Evolutionary conservation across 129 eudicot species (phyloP).

Genomic region (Ambrosia artemisiifolia): DNA sequence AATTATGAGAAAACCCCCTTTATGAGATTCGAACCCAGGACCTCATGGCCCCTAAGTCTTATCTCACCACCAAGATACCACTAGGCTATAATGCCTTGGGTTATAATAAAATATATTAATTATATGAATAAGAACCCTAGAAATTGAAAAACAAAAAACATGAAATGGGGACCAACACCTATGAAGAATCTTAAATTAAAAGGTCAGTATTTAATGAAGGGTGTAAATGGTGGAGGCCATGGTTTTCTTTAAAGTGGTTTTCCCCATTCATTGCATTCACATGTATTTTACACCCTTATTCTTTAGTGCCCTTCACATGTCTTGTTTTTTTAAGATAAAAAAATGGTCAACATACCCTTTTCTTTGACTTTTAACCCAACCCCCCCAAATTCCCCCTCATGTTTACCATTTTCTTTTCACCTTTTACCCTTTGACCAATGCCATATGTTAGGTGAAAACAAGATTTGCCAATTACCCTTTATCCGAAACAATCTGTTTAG

Average conservation of each 20-base stretch:
- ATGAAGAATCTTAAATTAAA: slow-evolving; percentile 36
- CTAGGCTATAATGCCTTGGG: too few relatives aligned
- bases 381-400: neutral
- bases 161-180: slow-evolving; percentile 38
- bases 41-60: too few relatives aligned
- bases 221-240: slow-evolving; percentile 39
- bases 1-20: too few relatives aligned
- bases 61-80: too few relatives aligned
- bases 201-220: slow-evolving; percentile 35
- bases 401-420: slow-evolving; percentile 19
- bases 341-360: slow-evolving; percentile 25
- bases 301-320: slow-evolving; percentile 45
- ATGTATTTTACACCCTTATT: slow-evolving; percentile 35
- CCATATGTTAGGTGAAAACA: neutral
- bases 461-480: neutral
- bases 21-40: too few relatives aligned
- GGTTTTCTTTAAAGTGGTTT: slow-evolving; percentile 40
- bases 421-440: slow-evolving; percentile 14
- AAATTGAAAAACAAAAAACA: slow-evolving; percentile 23
- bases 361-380: slow-evolving; percentile 28
- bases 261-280: slow-evolving; percentile 40
- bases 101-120: neutral
- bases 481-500: neutral
- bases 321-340: slow-evolving; percentile 33
- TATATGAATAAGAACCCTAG: slow-evolving; percentile 17